Base-by-base conservation (phyloP, 805 yeast species). In the Scheffersomyces spartinae region DNA sequence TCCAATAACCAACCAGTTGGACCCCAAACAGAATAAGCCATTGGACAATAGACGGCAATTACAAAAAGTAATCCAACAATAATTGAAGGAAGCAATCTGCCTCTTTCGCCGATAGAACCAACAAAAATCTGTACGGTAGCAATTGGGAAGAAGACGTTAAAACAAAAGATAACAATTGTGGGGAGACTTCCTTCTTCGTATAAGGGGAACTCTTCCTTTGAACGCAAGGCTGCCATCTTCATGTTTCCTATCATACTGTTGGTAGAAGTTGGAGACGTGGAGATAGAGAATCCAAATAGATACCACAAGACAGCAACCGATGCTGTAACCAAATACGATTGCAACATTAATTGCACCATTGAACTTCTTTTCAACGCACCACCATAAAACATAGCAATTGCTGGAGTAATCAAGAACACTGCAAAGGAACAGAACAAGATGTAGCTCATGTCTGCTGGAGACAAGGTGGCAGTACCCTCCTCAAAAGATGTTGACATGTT, bases 361-460 rank as follows among this genome's bases (percentile, higher is more conserved):
- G 52, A 57, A 31, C 61, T 61, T 27, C 64, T 49, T 28, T 43
- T 56, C 23, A 62, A 41, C 2, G 51, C 40, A 24, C 68, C 68
- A n/a, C 56, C 55, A 32, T 64, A 63, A 32, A 56, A 61, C 27
- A 64, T 37, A 18, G 64, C 66, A 38, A 64, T 61, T 10, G 50
- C 61, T 4, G 70, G 68, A 1, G 68, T 63, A 37, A 64, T 52
- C 26, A 64, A 47, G 41, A 59, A 61, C 11, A 71, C 71, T 6
- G 61, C 57, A 10, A 68, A 61, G 0, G 74, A 46, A 34, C 66
- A 61, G 31, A 62, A 51, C 47, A 63, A 24, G 13, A 66, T 55
- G 29, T 64, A 68, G 6, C 58, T 70, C 68, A 68, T 65, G 36
- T 68, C 73, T 6, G 62, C 56, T 17, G n/a, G n/a, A n/a, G n/a